A percentile compares a stretch with the other conserved stretches of the same genome.
Conservation (phyloP, 306 rosid genomes). For the Lablab purpureus region DNA sequence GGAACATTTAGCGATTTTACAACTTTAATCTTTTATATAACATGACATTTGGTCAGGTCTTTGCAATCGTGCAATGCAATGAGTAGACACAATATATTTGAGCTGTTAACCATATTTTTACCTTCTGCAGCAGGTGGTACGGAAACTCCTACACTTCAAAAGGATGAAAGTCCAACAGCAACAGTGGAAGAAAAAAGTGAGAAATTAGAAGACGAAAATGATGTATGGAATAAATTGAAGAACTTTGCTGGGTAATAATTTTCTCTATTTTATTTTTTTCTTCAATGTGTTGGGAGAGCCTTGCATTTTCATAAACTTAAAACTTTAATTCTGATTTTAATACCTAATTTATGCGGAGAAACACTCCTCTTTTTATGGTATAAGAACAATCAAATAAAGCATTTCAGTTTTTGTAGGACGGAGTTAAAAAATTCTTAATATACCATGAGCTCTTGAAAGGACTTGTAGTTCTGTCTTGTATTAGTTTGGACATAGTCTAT, state of each 20-base stretch:
- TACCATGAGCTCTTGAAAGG: neutral
- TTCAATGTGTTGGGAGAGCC: constrained; percentile 12
- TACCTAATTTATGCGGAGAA: constrained; percentile 11
- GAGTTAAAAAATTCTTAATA: neutral
- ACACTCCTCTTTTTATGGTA: neutral
- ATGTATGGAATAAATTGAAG: constrained; percentile 72
- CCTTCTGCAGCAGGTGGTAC: constrained; percentile 65
- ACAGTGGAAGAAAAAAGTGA: constrained; percentile 59
- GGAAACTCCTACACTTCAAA: constrained; percentile 58
- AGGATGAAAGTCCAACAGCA: constrained; percentile 57
- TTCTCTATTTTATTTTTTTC: constrained; percentile 38
- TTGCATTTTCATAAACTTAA: constrained; percentile 9
- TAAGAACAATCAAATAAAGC: neutral
- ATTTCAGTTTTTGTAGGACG: constrained; percentile 12
- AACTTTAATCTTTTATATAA: constrained; percentile 26
- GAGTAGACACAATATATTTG: constrained; percentile 32
- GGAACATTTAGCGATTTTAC: constrained; percentile 9
- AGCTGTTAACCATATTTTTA: constrained; percentile 42
- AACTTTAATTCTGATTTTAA: constrained; percentile 8
- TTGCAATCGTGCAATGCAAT: constrained; percentile 15
- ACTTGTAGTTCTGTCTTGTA: constrained; percentile 8
- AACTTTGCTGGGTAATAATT: constrained; percentile 76
- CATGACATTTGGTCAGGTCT: constrained; percentile 29
- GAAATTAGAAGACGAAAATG: constrained; percentile 64
- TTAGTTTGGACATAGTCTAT: neutral